Conservation (phyloP, 257 asterid genomes). For the Solanum sitiens region DNA sequence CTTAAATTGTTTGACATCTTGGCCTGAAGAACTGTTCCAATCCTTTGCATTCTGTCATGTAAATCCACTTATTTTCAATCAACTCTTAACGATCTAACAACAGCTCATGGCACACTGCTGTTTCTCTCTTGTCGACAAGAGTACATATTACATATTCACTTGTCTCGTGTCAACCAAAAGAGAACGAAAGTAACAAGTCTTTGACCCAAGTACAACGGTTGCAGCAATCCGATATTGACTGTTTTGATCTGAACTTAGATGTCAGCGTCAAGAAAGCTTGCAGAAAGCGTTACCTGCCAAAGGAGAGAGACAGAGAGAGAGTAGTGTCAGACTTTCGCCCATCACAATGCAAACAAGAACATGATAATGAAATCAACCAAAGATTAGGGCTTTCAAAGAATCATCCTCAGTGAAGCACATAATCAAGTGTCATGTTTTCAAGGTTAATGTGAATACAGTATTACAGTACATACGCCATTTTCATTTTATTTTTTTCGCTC, state of each 20-base stretch:
- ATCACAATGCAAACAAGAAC: background rate
- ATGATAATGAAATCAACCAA: background rate
- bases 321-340: background rate
- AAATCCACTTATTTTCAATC: background rate
- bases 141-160: background rate
- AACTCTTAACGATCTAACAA: background rate
- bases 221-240: background rate
- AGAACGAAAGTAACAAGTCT: background rate
- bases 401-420: background rate
- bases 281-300: constrained; percentile 59
- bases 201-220: background rate
- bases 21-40: background rate
- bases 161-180: background rate
- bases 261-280: constrained; percentile 71
- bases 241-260: background rate
- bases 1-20: background rate
- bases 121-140: background rate
- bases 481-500: background rate
- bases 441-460: background rate
- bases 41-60: background rate
- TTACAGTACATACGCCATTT: background rate
- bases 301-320: background rate
- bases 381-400: background rate
- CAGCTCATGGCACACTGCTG: background rate
- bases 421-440: background rate